phyloP scores from a whole-genome alignment of 768 basidiomycete genomes.

The Porpolomopsis calyptriformis region DNA sequence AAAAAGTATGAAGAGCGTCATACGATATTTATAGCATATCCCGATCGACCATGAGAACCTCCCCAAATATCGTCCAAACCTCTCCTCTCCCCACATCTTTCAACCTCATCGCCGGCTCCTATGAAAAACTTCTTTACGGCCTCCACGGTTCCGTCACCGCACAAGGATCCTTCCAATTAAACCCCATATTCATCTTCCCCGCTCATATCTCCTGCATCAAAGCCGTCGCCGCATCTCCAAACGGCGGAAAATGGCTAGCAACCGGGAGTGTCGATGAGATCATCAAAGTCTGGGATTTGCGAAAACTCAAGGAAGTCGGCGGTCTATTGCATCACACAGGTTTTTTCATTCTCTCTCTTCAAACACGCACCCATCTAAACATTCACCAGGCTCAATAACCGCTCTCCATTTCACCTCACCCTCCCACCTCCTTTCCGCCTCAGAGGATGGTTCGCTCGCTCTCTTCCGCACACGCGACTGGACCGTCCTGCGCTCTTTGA shows the following conservation, averaged over 20 bases:
- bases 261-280: constrained; percentile 95
- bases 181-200: constrained; percentile 91
- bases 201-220: constrained; percentile 93
- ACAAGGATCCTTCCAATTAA: constrained; percentile 33
- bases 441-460: constrained; percentile 84
- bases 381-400: constrained; percentile 73
- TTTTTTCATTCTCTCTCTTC: constrained; percentile 18
- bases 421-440: constrained; percentile 83
- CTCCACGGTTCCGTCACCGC: constrained; percentile 51
- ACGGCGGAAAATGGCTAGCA: constrained; percentile 92
- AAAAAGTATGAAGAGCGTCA: too few species aligned
- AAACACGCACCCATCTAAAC: neutral
- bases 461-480: constrained; percentile 92
- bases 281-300: constrained; percentile 93
- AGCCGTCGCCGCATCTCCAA: constrained; percentile 76
- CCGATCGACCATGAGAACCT: too few species aligned
- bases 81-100: too few species aligned
- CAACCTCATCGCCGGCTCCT: constrained; percentile 85
- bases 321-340: constrained; percentile 93
- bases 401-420: constrained; percentile 77
- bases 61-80: too few species aligned
- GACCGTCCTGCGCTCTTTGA: constrained; percentile 76
- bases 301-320: constrained; percentile 86
- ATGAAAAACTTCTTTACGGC: constrained; percentile 93
- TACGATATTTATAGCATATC: too few species aligned